Evolutionary conservation across 2,329 filamentous ascomycete species (phyloP), one percentile per base, ranked within the genome.

Genomic region (Huntiella bhutanensis): DNA sequence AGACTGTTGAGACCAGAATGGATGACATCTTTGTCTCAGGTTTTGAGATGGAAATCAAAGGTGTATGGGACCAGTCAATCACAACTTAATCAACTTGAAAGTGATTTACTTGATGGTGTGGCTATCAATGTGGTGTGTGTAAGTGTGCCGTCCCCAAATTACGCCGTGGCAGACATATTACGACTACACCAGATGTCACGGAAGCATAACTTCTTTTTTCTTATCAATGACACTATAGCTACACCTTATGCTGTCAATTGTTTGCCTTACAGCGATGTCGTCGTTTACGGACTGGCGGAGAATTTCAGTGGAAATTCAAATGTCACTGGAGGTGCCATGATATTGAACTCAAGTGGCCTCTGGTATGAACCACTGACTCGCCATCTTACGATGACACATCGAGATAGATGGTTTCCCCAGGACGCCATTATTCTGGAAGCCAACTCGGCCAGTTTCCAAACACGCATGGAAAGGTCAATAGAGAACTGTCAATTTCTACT

Each of bases 211-310:
- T 66, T 71, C 51, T 57, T 67, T 43, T 51, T 71, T 40, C 56
- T 68, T 12, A 54, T 67, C 1, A 69, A 71, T 52, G 69, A 71
- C 41, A 71, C 68, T 0, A 51, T 69, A 41, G 61, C 60, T n/a
- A 62, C 61, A 19, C 67, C 67, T 47, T 62, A 57, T 53, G 71
- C 69, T 53, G 54, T 71, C 49, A 68, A 77, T 53, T 55, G 77
- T 33, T 55, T 73, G 3, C 52, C 57, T 4, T 58, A 62, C 0
- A 64, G 66, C 1, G 71, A 77, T 51, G 55, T 72, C 0, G 50
- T 76, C 33, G 52, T 71, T 12, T 67, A 67, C 0, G 69, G 65
- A 17, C 59, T 75, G 12, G 75, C 71, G n/a, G 77, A 77, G 56
- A 64, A 64, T 1, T 76, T 78, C 54, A 71, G 60, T 49, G 74